Evolutionary conservation across 805 yeast species (phyloP), one percentile per base, ranked within the genome.

Genomic region (Ogataea haglerorum): DNA sequence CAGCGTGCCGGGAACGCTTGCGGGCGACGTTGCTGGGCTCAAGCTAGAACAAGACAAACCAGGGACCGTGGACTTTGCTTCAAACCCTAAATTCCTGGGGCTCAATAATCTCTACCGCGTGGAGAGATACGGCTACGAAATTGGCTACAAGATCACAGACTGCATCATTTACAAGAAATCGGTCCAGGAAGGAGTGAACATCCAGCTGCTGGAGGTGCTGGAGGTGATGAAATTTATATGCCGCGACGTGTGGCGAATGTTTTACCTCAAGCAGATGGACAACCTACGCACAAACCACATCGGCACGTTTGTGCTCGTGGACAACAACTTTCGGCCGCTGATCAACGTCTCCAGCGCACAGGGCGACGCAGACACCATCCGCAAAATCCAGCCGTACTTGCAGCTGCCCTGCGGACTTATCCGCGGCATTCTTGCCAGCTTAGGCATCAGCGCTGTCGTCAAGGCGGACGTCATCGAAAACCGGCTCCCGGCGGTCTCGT

Each of bases 211-310:
- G 15, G 90, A 85, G 46, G 71, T 85, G 10, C 63, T 91, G 27
- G 90, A 86, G 49, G 75, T 91, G 28, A 86, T 93, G 87, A 91
- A 91, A 63, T 89, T 87, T 59, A 76, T 93, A 5, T 90, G 98
- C 59, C 75, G 95, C 33, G 97, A 90, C 51, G 83, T 90, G 21
- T 93, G 98, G 98, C 80, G 76, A 52, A 65, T 74, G 38, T 58
- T 91, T 21, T 88, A 78, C 63, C 78, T 80, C 27, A 91, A 89
- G 62, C 96, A 85, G 59, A 86, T 93, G 70, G 97, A 90, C 59
- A 89, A 88, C 51, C 70, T 93, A 43, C 76, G 95, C 46, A 93
- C 99, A 1, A 93, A 93, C 58, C 97, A 93, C 60, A 67, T 95
- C 27, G 83, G 93, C 6, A 85, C 90, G 0, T 86, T 79, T 60